These are phyloP conservation scores for Piper betle DNA, from an alignment of 164 flowering plant species.

Conservation along the genomic window DNA sequence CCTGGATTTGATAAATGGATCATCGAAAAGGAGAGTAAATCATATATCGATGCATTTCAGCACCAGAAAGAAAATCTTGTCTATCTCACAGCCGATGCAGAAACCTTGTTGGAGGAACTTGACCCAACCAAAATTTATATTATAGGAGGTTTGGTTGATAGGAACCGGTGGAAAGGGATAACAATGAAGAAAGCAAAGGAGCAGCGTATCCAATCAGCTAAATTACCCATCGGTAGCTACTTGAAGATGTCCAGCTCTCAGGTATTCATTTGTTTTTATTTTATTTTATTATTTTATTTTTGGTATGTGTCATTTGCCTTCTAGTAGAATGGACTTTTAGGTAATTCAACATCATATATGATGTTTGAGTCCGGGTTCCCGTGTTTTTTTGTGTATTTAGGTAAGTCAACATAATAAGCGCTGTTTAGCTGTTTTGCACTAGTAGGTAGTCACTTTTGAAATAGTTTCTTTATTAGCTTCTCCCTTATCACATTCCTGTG, in stretches of 20 bases:
- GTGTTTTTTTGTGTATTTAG: too few species aligned
- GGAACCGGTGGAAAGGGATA: slow-evolving; percentile 90
- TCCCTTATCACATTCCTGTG: not conserved
- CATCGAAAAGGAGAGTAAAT: slow-evolving; percentile 55
- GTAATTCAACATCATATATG: too few species aligned
- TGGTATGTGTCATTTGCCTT: not conserved
- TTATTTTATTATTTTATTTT: not conserved
- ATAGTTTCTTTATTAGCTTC: not conserved
- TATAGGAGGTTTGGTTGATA: slow-evolving; percentile 88
- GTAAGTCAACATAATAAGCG: not conserved
- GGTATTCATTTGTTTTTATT: slow-evolving; percentile 23
- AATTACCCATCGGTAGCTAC: slow-evolving; percentile 75
- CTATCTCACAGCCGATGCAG: slow-evolving; percentile 89
- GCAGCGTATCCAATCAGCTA: slow-evolving; percentile 85
- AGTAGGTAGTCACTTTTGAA: not conserved
- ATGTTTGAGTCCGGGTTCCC: too few species aligned
- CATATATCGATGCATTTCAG: slow-evolving; percentile 68
- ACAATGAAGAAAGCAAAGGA: slow-evolving; percentile 85
- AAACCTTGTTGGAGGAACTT: slow-evolving; percentile 55
- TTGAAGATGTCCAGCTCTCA: slow-evolving; percentile 92
- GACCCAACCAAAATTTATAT: slow-evolving; percentile 64
- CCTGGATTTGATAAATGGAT: slow-evolving; percentile 88
- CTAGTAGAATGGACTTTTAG: not conserved
- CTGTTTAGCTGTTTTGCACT: not conserved
- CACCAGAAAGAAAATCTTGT: slow-evolving; percentile 70